Evolutionary conservation across 2,329 filamentous ascomycete genomes (phyloP).

Genomic region (Talaromyces sp.): DNA sequence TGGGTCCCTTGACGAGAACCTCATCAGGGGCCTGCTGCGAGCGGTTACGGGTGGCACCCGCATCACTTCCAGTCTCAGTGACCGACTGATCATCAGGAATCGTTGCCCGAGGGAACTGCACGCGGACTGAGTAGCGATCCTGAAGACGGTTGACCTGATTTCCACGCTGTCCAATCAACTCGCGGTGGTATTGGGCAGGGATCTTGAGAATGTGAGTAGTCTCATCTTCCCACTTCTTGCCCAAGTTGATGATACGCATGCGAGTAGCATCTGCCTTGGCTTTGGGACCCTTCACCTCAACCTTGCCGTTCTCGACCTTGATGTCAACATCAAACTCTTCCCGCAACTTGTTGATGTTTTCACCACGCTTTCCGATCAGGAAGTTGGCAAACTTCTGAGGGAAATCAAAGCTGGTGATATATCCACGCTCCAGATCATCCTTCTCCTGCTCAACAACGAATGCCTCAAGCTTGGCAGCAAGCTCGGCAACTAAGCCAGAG

Average conservation of each 20-base stretch:
- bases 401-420: conserved; percentile 85
- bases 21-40: conserved; percentile 81
- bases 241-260: conserved; percentile 75
- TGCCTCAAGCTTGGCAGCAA: conserved; percentile 71
- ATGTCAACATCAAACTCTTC: conserved; percentile 75
- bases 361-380: conserved; percentile 67
- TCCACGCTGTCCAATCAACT: conserved; percentile 87
- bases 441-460: conserved; percentile 88
- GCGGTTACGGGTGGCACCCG: conserved; percentile 60
- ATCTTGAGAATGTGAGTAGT: conserved; percentile 85
- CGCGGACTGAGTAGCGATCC: conserved; percentile 87
- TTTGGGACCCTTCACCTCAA: conserved; percentile 93
- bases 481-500: conserved; percentile 68
- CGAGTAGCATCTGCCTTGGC: conserved; percentile 89
- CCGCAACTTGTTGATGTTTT: conserved; percentile 69
- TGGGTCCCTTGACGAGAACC: conserved; percentile 86
- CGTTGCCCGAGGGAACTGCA: conserved; percentile 81
- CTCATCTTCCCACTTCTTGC: conserved; percentile 87
- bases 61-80: conserved; percentile 70
- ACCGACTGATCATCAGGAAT: conserved; percentile 67
- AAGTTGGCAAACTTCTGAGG: conserved; percentile 94
- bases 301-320: conserved; percentile 89
- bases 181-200: conserved; percentile 89
- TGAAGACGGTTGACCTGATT: conserved; percentile 89
- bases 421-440: conserved; percentile 91